Conservation (phyloP, 371 early-diverging fungal genomes). For the Circinella minor region DNA sequence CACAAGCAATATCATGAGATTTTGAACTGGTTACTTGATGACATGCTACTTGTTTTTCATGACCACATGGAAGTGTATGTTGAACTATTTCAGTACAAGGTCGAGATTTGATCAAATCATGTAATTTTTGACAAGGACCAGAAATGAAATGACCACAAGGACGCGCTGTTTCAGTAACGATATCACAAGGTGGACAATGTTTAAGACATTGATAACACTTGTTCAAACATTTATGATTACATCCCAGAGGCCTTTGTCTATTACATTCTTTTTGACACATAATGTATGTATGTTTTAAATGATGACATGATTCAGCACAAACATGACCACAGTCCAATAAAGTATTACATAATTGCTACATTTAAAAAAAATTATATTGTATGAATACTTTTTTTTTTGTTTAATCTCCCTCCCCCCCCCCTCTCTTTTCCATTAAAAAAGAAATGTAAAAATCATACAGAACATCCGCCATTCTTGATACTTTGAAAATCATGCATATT, state of each 20-base stretch:
- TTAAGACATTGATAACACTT: conserved; percentile 37
- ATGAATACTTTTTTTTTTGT: background rate
- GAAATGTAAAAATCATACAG: conserved; percentile 13
- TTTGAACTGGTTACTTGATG: background rate
- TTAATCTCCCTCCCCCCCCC: too few species aligned
- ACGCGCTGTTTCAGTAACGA: conserved; percentile 5
- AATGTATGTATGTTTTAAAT: conserved; percentile 27
- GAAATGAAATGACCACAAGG: conserved; percentile 30
- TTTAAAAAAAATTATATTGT: background rate
- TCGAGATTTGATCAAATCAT: background rate
- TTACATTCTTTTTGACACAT: conserved; percentile 35
- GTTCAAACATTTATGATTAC: conserved; percentile 38
- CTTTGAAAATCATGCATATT: conserved; percentile 31
- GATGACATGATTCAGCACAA: conserved; percentile 45
- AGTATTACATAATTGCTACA: conserved; percentile 25
- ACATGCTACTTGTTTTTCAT: conserved; percentile 20
- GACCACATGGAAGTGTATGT: conserved; percentile 31
- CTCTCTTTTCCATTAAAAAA: background rate
- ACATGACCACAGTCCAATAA: conserved; percentile 46
- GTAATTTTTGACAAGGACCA: conserved; percentile 17
- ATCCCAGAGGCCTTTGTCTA: conserved; percentile 26
- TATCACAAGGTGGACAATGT: conserved; percentile 40
- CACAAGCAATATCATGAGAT: conserved; percentile 8
- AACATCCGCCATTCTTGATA: conserved; percentile 47
- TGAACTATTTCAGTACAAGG: conserved; percentile 12